Base-by-base conservation (phyloP, 139 green algal genomes). In the Tetradesmus lagerheimii region DNA sequence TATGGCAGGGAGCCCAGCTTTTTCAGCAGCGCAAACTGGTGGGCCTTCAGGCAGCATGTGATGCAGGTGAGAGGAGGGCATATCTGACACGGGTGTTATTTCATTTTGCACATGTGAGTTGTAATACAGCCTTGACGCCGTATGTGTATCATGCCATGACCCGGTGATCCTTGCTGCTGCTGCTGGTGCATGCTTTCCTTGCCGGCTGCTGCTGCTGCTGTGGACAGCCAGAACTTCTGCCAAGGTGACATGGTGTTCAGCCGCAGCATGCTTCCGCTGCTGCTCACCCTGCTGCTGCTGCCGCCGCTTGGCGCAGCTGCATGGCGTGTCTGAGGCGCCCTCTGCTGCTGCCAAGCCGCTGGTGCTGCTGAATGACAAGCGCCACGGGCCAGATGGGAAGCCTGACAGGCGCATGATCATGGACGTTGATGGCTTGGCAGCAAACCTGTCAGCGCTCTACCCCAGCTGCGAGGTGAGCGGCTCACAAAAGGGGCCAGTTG, bases 321-420 rank as follows among this genome's bases (percentile, higher is more conserved):
- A 41, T 35, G 34, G 25, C 34, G 15, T 41, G 27, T 27, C 76
- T 6, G 16, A 23, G 41, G 38, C 35, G 20, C n/a, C 11, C 27
- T 2, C 39, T 41, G 35, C 39, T 29, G 29, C 34, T 34, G 76
- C 18, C 12, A 15, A 14, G 2, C 43, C 8, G 25, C 78, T 20
- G 6, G 29, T 84, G 8, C 8, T 67, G 25, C 27, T 84, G 25
- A 84, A 84, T 38, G 78, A 84, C 27, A 84, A 84, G 39, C 78
- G 78, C 0, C 29, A 84, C 29, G 78, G 78, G 8, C 78, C 39
- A 41, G 9, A 15, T 27, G 39, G 37, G 27, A 2, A 9, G 5
- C 8, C 41, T 35, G 78, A 86, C n/a, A 74, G 45, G 16, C 80
- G 45, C 29, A 86, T 86, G 80, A 86, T 86, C 9, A 11, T 86